Evolutionary conservation across 352 stramenopile genomes (phyloP), one percentile per base, ranked within the genome.

Genomic region (Elongisporangium anandrum): DNA sequence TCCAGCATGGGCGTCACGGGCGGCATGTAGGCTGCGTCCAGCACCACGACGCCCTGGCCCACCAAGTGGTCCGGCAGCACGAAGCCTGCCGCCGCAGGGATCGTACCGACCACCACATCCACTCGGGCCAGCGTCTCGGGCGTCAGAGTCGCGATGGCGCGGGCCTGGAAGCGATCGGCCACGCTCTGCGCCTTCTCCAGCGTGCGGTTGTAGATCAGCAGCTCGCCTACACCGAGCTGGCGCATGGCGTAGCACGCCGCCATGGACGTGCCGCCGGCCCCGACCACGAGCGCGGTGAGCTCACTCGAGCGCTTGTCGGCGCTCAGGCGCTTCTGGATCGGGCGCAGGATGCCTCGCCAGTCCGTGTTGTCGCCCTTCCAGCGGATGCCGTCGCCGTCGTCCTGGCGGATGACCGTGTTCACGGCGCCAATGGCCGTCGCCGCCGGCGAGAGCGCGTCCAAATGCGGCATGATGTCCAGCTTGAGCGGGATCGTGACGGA

Each of bases 401-500:
- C 79, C 48, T 78, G 53, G 54, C 86, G 76, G 17, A 98, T 79
- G 23, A 99, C 73, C 12, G 97, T 99, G 80, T 99, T 99, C 39
- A 99, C 96, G 41, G 97, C 97, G n/a, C 97, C 97, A 66, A 99
- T 99, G n/a, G 78, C 77, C 48, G 79, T 74, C 0, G 95, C 97
- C n/a, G 96, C 90, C 51, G 95, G 80, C 20, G 87, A 97, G 50
- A 99, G 73, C 24, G 96, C 80, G 68, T 99, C 81, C 49, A 99
- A 63, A 59, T 97, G 87, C 12, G 79, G 75, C 67, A 99, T 97
- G 60, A 99, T 93, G 52, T 92, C 87, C 29, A 93, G 72, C 73
- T 99, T 99, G 73, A 98, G 95, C 22, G 97, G 97, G 67, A 99
- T 99, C 21, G 97, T 99, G 16, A 99, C 94, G 15, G 88, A 98